phyloP scores from a whole-genome alignment of 73 alveolate species.

The Symbiodinium pilosum region DNA sequence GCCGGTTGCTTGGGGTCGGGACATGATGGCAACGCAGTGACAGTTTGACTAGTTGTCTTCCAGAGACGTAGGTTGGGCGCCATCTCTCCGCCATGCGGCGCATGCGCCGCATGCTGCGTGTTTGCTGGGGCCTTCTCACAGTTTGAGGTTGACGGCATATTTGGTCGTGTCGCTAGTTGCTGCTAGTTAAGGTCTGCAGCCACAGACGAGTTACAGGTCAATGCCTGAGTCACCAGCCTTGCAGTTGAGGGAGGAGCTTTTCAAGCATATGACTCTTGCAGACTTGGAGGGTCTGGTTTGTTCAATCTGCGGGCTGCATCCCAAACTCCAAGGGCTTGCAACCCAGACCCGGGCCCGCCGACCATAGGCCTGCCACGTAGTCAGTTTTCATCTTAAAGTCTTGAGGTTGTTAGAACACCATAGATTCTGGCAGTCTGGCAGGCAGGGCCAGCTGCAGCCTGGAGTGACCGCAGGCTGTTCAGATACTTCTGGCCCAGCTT shows the following conservation, averaged over 20 bases:
- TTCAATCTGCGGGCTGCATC: neutral
- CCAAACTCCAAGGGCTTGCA: neutral
- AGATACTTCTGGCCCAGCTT: neutral
- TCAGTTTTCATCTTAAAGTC: too few relatives aligned
- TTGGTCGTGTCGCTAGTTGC: neutral
- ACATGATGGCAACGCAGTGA: too few relatives aligned
- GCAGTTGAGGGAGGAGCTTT: too few relatives aligned
- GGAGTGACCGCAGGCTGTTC: conserved; percentile 76
- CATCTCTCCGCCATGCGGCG: neutral
- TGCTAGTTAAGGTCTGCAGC: neutral
- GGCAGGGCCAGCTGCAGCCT: conserved; percentile 50
- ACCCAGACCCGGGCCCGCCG: neutral
- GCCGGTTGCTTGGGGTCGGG: neutral
- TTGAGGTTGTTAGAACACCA: too few relatives aligned
- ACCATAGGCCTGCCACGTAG: neutral
- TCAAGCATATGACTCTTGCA: neutral
- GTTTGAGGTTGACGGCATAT: too few relatives aligned
- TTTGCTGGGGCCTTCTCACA: neutral
- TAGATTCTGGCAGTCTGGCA: neutral
- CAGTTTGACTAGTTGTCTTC: too few relatives aligned
- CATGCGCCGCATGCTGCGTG: neutral
- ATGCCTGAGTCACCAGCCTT: too few relatives aligned
- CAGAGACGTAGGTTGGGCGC: neutral
- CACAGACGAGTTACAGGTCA: neutral
- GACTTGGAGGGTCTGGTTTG: neutral